phyloP scores from a whole-genome alignment of 2,329 filamentous ascomycete species.

The Fusarium nisikadoi region DNA sequence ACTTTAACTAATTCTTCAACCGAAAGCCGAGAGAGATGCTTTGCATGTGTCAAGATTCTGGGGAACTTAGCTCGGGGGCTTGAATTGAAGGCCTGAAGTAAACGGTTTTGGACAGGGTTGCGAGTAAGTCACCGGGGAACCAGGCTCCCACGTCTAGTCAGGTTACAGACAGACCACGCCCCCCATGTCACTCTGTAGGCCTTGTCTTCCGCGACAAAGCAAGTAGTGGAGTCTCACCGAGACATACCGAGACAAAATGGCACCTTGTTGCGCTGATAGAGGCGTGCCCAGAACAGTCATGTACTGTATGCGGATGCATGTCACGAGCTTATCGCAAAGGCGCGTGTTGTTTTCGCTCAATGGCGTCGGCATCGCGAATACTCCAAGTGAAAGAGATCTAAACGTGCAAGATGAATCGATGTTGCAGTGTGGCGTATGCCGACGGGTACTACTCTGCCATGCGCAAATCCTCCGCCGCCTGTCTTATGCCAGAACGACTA shows the following conservation, averaged over 20 bases:
- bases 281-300: background rate
- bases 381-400: background rate
- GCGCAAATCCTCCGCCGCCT: background rate
- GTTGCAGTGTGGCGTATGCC: background rate
- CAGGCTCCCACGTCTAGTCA: background rate
- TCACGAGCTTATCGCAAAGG: background rate
- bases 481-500: background rate
- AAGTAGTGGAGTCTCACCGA: background rate
- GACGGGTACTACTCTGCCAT: background rate
- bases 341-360: background rate
- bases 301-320: background rate
- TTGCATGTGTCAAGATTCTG: slow-evolving; percentile 3
- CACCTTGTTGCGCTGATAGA: background rate
- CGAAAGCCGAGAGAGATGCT: background rate
- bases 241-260: background rate
- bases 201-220: background rate
- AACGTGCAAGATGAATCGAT: background rate
- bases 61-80: background rate
- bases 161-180: background rate
- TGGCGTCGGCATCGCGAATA: background rate
- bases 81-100: background rate
- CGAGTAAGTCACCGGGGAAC: background rate
- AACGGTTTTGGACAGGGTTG: slow-evolving; percentile 2
- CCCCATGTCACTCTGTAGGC: background rate
- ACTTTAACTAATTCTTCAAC: background rate